Evolutionary conservation across 202 grass and related monocot species (phyloP), one percentile per base, ranked within the genome.

Genomic region (Setaria viridis): DNA sequence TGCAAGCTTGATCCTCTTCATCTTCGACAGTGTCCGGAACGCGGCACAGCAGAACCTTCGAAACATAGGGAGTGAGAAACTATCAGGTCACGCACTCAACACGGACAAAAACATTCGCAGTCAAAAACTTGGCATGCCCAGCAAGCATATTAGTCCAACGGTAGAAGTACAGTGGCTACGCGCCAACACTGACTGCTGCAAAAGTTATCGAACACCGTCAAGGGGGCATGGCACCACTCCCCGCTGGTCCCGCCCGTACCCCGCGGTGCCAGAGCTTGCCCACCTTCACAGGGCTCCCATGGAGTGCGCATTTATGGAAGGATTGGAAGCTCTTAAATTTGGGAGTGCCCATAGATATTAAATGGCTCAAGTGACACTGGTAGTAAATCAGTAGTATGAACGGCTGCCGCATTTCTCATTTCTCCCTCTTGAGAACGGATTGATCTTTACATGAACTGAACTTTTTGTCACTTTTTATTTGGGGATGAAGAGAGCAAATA

Each of bases 1-100:
- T 4, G 59, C 81, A 57, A 91, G 56, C 68, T 55, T 43, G 19
- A 89, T 33, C 77, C 78, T 70, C 84, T 82, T 84, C 95, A 95
- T 98, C 47, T 89, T 80, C 77, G 59, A 20, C 64, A 50, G 10
- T 21, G 39, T 19, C 14, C 33, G 14, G 55, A 64, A 20, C 20
- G 56, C 65, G 2, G 68, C 10, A 0, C 81, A 0, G 4, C 19
- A 11, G 62, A 81, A 80, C 81, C 62, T 88, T 77, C 47, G 7
- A 85, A 70, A 76, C 1, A 70, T 4, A 58, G 14, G 11, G 17
- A 42, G 16, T 34, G 37, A 48, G 59, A 25, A 50, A 67, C 17
- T 29, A 73, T 86, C 74, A 90, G 70, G 17, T 17, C 17, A 50
- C 8, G 17, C 45, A 48, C 71, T 55, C 30, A 56, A 53, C 64